Conservation (phyloP, 2,329 filamentous ascomycete genomes). For the Alternaria dauci region DNA sequence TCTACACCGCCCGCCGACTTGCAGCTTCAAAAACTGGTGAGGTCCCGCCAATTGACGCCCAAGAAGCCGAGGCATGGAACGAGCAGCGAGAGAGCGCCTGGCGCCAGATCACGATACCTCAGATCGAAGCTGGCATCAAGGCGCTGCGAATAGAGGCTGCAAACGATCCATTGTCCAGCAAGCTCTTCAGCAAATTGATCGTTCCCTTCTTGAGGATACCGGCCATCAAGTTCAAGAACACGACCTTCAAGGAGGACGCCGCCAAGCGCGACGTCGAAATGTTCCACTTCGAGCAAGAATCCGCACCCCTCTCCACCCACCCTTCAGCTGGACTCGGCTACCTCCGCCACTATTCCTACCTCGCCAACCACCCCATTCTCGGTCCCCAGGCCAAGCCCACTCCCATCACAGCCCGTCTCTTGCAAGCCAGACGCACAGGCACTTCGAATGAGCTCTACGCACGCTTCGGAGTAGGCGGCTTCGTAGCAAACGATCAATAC, state of each 20-base stretch:
- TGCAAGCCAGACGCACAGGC: conserved; percentile 51
- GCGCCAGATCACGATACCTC: conserved; percentile 34
- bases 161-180: conserved; percentile 55
- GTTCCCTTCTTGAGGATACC: conserved; percentile 66
- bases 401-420: conserved; percentile 66
- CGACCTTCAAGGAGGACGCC: conserved; percentile 20
- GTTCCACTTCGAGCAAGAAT: conserved; percentile 46
- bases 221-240: conserved; percentile 46
- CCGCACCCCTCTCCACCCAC: conserved; percentile 65
- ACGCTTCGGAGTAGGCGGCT: conserved; percentile 55
- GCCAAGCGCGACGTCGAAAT: conserved; percentile 42
- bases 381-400: conserved; percentile 64
- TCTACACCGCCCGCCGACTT: conserved; percentile 40
- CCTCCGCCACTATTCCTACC: conserved; percentile 62
- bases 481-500: conserved; percentile 52
- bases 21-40: conserved; percentile 26
- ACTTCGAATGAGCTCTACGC: conserved; percentile 37
- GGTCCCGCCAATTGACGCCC: conserved; percentile 31
- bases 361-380: conserved; percentile 67
- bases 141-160: conserved; percentile 59
- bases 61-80: conserved; percentile 33
- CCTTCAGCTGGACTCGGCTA: conserved; percentile 72
- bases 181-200: conserved; percentile 61
- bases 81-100: conserved; percentile 35
- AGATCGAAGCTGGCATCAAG: conserved; percentile 44